phyloP scores from a whole-genome alignment of 2,329 filamentous ascomycete genomes.

The Aureobasidium lini region DNA sequence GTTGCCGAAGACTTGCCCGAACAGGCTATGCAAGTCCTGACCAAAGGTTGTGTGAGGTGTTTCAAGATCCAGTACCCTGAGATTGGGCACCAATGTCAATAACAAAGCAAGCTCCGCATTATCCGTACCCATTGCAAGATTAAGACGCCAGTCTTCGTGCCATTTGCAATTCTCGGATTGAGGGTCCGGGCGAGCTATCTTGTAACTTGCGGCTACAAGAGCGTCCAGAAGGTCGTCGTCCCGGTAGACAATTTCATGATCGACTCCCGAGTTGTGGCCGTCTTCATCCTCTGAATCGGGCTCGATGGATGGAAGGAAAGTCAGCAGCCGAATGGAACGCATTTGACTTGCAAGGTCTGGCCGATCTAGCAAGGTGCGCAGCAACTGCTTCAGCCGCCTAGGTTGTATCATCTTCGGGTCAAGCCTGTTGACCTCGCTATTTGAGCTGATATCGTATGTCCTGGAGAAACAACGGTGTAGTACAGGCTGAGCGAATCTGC shows the following conservation, averaged over 20 bases:
- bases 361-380: not conserved
- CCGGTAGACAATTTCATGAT: not conserved
- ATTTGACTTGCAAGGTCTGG: not conserved
- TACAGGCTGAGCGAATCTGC: not conserved
- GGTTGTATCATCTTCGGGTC: no score
- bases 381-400: not conserved
- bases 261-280: not conserved
- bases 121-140: not conserved
- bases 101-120: not conserved
- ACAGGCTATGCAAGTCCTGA: no score
- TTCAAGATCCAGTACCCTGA: not conserved
- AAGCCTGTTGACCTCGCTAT: no score
- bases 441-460: not conserved
- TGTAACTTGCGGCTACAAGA: no score
- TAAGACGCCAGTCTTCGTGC: not conserved
- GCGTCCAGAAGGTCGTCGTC: not conserved
- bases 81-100: not conserved
- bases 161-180: not conserved
- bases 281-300: not conserved
- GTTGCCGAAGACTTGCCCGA: no score
- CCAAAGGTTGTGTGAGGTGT: not conserved
- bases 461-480: not conserved
- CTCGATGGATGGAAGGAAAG: no score
- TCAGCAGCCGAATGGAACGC: not conserved
- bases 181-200: not conserved